phyloP scores from a whole-genome alignment of 2,329 filamentous ascomycete species.

The Stagonosporopsis tanaceti region DNA sequence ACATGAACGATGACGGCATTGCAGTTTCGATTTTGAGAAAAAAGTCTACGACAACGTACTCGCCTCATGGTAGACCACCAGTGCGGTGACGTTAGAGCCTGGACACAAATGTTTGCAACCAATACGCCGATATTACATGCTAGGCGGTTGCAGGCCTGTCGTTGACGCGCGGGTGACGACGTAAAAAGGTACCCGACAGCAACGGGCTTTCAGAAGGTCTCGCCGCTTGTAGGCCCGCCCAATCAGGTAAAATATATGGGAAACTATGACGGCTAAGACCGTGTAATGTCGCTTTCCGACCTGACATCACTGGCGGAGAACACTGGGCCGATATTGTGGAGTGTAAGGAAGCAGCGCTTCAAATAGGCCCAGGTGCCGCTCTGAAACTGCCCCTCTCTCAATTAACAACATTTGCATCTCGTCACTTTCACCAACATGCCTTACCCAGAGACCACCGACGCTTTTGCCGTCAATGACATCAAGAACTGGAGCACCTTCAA shows the following conservation, averaged over 20 bases:
- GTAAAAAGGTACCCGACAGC: constrained; percentile 12
- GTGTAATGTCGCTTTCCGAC: constrained; percentile 20
- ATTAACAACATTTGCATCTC: constrained; percentile 5
- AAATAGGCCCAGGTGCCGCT: constrained; percentile 41
- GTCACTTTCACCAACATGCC: constrained; percentile 50
- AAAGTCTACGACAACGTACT: neutral
- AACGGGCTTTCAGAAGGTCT: constrained; percentile 20
- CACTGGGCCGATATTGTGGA: constrained; percentile 38
- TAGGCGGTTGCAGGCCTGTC: constrained; percentile 9
- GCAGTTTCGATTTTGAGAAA: constrained; percentile 4
- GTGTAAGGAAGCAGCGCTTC: constrained; percentile 26
- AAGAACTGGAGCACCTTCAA: constrained; percentile 70
- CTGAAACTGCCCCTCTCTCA: constrained; percentile 27
- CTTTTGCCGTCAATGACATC: constrained; percentile 58
- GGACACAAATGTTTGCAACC: neutral
- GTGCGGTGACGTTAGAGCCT: neutral
- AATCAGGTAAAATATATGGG: constrained; percentile 32
- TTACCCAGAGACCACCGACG: constrained; percentile 61
- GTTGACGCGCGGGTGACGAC: constrained; percentile 41
- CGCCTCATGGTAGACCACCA: neutral
- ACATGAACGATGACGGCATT: constrained; percentile 15
- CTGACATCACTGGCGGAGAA: constrained; percentile 48
- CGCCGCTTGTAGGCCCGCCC: constrained; percentile 18
- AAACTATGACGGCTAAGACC: constrained; percentile 24
- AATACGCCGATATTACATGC: constrained; percentile 6